Base-by-base conservation (phyloP, 2,329 filamentous ascomycete species). In the Penicillium sp. region DNA sequence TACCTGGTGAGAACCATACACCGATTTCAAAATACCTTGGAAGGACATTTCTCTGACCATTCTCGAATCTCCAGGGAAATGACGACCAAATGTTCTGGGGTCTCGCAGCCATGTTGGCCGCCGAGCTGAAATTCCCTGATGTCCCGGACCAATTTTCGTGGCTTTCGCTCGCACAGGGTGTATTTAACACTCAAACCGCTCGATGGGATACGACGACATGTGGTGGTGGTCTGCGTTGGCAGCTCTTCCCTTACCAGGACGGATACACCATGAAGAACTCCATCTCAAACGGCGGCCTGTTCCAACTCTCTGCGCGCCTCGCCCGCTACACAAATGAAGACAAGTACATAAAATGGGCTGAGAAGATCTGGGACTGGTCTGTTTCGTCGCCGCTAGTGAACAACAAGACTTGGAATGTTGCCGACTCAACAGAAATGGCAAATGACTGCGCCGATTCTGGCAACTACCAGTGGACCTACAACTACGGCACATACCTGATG, bases 221-320 rank as follows among this genome's bases (percentile, higher is more conserved):
- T 67, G 81, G 79, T 27, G 91, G 91, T 59, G 91, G 91, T 5
- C 76, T 94, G 46, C 81, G 85, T 55, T 93, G 90, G 90, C 91
- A 96, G 77, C 91, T 96, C 64, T 92, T 87, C 71, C 76, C 82
- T 1, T 84, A 83, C 65, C 93, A 95, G 70, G 85, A 86, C 60
- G 91, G 91, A 15, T 87, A 92, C 71, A 82, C 85, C 68, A 94
- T 95, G 82, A 94, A 92, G 75, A 93, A 93, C 76, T 82, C 86
- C 16, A 84, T 92, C 65, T 87, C 87, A 60, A 94, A 94, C 72
- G 90, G 89, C 41, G 87, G 86, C n/a, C 85, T 94, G 70, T 92
- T 95, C 73, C 88, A 92, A 67, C 81, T 96, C 13, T 87, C 88
- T 4, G 89, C 91, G 1, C 87, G 90, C 19, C 80, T 93, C 15